Evolutionary conservation across 768 basidiomycete species (phyloP), one percentile per base, ranked within the genome.

Genomic region (Kwoniella bestiolae): DNA sequence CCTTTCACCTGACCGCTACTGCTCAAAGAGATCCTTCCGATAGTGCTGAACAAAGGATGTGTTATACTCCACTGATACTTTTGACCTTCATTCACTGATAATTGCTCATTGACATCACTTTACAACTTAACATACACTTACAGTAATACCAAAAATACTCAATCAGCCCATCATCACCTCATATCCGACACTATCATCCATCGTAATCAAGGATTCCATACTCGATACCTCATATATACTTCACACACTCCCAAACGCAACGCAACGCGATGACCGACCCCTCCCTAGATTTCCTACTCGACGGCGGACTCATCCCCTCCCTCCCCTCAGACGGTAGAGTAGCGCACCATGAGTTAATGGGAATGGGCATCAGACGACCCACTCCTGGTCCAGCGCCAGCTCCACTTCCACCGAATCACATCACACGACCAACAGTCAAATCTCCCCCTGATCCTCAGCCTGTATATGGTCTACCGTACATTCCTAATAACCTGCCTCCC

Each of bases 231-330:
- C n/a, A n/a, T n/a, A n/a, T n/a, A n/a, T n/a, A n/a, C n/a, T n/a
- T 46, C 49, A 28, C 21, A 50, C 28, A 29, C 38, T 47, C 18
- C 32, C 21, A 49, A 28, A 44, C 11, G 18, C 51, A 29, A 26
- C 51, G 8, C 12, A 52, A 38, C 11, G 8, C n/a, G 32, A 21
- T 26, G 25, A 49, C 32, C 47, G 23, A 60, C 29, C 46, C 29
- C 35, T 49, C 45, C 16, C 29, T 49, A 12, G 58, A 55, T n/a
- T 32, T 67, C 14, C 47, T 66, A 47, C 58, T 66, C 21, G 69
- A 70, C 21, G 53, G 58, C 21, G 55, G 50, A 9, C 60, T 73
- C 9, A 70, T 73, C 34, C 72, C 72, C 11, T 68, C 69, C 2
- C 50, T 73, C 2, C 60, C 57, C 5, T 35, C 55, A 25, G 60